Conservation (phyloP, 192 early-diverging fungal genomes). For the Podila verticillata region DNA sequence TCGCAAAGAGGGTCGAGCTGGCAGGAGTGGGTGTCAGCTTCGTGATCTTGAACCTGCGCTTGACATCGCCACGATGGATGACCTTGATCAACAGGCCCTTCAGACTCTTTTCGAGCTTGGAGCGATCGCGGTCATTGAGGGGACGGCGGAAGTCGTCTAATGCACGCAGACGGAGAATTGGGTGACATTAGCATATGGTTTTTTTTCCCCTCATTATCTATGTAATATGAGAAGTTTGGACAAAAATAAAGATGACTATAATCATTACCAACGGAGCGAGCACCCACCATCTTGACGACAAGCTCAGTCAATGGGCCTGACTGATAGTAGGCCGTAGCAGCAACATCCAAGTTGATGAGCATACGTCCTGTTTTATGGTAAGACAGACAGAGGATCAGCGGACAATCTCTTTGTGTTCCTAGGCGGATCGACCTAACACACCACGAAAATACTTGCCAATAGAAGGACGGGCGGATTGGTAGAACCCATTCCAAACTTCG, state of each 20-base stretch:
- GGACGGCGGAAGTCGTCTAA: constrained; percentile 61
- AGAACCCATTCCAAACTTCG: constrained; percentile 94
- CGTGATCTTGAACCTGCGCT: constrained; percentile 77
- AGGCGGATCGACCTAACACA: too few species aligned
- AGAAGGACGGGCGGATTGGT: constrained; percentile 86
- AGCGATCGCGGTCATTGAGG: constrained; percentile 54
- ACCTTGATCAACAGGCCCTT: constrained; percentile 64
- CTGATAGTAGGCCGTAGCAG: constrained; percentile 74
- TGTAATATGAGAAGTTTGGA: not conserved
- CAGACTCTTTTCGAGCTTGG: constrained; percentile 60
- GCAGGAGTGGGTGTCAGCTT: constrained; percentile 76
- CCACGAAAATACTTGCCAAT: constrained; percentile 60
- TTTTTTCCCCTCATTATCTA: not conserved
- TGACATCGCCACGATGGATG: constrained; percentile 71
- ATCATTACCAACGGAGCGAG: constrained; percentile 46
- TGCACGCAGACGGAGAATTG: not conserved
- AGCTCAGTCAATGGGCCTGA: constrained; percentile 77
- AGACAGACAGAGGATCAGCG: not conserved
- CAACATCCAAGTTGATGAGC: constrained; percentile 79
- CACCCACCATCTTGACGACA: constrained; percentile 70
- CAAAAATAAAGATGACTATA: not conserved
- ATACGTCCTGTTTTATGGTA: constrained; percentile 54
- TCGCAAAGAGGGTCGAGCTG: constrained; percentile 75
- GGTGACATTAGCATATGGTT: not conserved
- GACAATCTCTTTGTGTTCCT: not conserved